These are phyloP conservation scores for Agastache rugosa DNA, from an alignment of 257 asterid genomes.

Conservation along the genomic window DNA sequence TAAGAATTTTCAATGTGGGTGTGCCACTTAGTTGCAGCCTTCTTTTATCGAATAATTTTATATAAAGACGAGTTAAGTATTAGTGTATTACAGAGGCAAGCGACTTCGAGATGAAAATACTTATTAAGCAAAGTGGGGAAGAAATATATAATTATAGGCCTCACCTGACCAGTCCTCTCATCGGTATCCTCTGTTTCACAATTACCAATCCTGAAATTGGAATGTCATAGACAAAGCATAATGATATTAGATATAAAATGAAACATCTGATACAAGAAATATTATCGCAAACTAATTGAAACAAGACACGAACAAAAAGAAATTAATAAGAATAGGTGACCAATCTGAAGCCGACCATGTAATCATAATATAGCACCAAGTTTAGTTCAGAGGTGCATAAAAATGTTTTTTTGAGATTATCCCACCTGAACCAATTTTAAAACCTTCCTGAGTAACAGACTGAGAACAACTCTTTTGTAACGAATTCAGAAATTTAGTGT, in stretches of 20 bases:
- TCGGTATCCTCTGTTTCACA: slow-evolving; percentile 41
- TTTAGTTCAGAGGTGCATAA: slow-evolving; percentile 23
- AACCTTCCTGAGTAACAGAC: neutral
- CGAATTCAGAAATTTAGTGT: slow-evolving; percentile 8
- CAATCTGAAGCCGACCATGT: slow-evolving; percentile 1
- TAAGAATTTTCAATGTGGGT: neutral
- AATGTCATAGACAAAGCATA: slow-evolving; percentile 27
- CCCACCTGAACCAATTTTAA: neutral
- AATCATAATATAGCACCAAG: neutral
- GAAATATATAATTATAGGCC: slow-evolving; percentile 25
- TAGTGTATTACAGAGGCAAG: neutral
- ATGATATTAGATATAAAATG: slow-evolving; percentile 25
- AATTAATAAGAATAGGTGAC: slow-evolving; percentile 11
- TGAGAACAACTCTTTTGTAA: slow-evolving; percentile 8
- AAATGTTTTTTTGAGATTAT: slow-evolving; percentile 1
- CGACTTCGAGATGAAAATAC: neutral
- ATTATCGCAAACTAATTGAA: neutral
- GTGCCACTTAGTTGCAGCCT: neutral
- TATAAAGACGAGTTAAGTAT: neutral
- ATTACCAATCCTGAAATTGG: slow-evolving; percentile 39
- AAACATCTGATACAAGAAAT: slow-evolving; percentile 7
- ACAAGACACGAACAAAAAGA: neutral
- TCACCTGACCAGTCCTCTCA: slow-evolving; percentile 57
- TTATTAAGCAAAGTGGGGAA: neutral
- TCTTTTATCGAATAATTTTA: neutral